Base-by-base conservation (phyloP, 768 basidiomycete species). In the Lactarius quietus region DNA sequence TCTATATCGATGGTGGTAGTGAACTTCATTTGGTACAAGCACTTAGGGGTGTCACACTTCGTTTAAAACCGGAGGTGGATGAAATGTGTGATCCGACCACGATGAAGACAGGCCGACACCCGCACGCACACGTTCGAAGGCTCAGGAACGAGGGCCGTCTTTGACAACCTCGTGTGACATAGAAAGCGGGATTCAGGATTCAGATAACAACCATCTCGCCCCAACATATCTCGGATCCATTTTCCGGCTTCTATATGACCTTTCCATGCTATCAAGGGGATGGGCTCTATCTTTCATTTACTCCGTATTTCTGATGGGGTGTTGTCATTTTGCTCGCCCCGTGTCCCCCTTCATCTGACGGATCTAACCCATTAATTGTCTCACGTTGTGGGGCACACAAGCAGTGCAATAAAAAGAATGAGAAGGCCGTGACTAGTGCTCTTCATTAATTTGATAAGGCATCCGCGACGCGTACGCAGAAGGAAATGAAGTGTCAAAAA, bases 381-480 rank as follows among this genome's bases (percentile, higher is more conserved):
- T 39, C 26, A 36, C 26, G 31, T 51, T 35, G 45, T 33, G 29
- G 63, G 39, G 18, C 15, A 36, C 23, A 57, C 60, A 62, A 57
- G 51, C 61, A 45, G 57, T 66, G 61, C 65, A 61, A 33, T n/a
- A n/a, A 35, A 57, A 57, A 48, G 26, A 7, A 12, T 5, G 45
- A 39, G 36, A 35, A 62, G 35, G 57, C 26, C 45, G 63, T 63
- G 62, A 64, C 31, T 28, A 33, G 23, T n/a, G n/a, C 29, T 57
- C 52, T 5, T 33, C 38, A 43, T 62, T 45, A 58, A 65, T 57
- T 54, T 51, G 64, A 61, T 52, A 62, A 62, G 56, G 48, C 29
- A 6, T 29, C 17, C 9, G 33, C 39, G 31, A n/a, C 36, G 29
- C n/a, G 38, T 51, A 60, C 59, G 10, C 26, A 61, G 38, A 51